Base-by-base conservation (phyloP, 2,329 filamentous ascomycete genomes). In the Trichoderma pleuroti region DNA sequence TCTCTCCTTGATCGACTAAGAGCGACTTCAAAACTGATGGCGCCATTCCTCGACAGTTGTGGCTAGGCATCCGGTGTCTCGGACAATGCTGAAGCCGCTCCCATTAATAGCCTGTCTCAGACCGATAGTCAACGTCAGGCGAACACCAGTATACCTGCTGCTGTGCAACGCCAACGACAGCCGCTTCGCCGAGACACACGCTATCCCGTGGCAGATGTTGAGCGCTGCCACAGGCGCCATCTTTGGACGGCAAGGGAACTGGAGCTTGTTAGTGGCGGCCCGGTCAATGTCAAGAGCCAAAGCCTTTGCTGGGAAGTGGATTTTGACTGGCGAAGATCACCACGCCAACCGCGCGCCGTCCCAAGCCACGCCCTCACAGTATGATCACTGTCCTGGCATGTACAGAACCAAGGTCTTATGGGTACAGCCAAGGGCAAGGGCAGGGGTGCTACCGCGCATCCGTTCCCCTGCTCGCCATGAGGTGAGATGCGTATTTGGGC, bases 341-440 rank as follows among this genome's bases (percentile, higher is more conserved):
- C 34, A 36, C 68, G 68, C 68, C 68, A 70, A 66, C 61, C 68
- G 42, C 36, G 28, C 49, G 61, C 68, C 68, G 61, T 12, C 7
- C 68, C 28, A 42, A 54, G 68, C 62, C 68, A 70, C 61, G 36
- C 30, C 34, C 28, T 39, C 67, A 70, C 67, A 70, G 67, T 70
- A 42, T n/a, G 42, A 14, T 16, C 24, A 70, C 59, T 70, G 67
- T 62, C 3, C 46, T 36, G 59, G n/a, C 46, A 63, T 16, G 67
- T 70, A 63, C 18, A 54, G 16, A 28, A 54, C 16, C 59, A 24
- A 54, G 21, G 32, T 24, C 57, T 16, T 30, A 30, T 39, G 57
- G 59, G 57, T 56, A 63, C 46, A 26, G 34, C 30, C 57, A 18
- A 46, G 59, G 67, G 57, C 59, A 62, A 49, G 46, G 42, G 36